Conservation (phyloP, 2,329 filamentous ascomycete species). For the Thermothelomyces thermophilus region DNA sequence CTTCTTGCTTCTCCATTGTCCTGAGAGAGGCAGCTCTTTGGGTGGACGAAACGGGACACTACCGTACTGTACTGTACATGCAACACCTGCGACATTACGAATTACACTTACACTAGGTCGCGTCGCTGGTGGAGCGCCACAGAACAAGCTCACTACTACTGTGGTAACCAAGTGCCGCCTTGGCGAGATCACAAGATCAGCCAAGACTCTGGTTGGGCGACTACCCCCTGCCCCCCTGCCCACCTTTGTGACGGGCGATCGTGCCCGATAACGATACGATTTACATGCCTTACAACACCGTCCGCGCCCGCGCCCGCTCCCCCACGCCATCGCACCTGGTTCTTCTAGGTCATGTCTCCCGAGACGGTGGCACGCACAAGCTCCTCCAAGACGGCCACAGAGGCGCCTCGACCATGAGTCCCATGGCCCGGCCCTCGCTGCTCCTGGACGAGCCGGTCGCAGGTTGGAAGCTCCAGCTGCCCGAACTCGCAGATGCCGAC, state of each 20-base stretch:
- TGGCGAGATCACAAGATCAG: constrained; percentile 13
- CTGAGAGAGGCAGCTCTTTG: too few species aligned
- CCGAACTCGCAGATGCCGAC: constrained; percentile 36
- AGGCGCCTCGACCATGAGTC: constrained; percentile 10
- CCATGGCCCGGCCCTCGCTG: constrained; percentile 21
- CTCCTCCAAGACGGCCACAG: constrained; percentile 4
- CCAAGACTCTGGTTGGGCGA: constrained; percentile 10
- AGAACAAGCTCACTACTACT: too few species aligned
- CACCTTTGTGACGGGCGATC: background rate
- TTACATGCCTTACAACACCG: constrained; percentile 7
- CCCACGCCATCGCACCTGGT: background rate
- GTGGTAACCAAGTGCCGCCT: constrained; percentile 17
- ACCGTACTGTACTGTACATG: too few species aligned
- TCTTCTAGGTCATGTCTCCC: constrained; percentile 13
- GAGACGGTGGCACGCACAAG: background rate
- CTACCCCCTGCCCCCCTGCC: background rate
- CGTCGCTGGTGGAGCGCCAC: constrained; percentile 1
- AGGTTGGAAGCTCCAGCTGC: constrained; percentile 13
- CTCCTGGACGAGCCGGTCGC: constrained; percentile 15
- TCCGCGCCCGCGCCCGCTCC: background rate
- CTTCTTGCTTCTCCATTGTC: too few species aligned
- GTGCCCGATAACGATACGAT: background rate
- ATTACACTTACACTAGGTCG: too few species aligned
- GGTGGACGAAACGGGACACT: too few species aligned
- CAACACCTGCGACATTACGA: too few species aligned